Evolutionary conservation across 2,329 filamentous ascomycete genomes (phyloP), one percentile per base, ranked within the genome.

Genomic region (Penicillium paneum): DNA sequence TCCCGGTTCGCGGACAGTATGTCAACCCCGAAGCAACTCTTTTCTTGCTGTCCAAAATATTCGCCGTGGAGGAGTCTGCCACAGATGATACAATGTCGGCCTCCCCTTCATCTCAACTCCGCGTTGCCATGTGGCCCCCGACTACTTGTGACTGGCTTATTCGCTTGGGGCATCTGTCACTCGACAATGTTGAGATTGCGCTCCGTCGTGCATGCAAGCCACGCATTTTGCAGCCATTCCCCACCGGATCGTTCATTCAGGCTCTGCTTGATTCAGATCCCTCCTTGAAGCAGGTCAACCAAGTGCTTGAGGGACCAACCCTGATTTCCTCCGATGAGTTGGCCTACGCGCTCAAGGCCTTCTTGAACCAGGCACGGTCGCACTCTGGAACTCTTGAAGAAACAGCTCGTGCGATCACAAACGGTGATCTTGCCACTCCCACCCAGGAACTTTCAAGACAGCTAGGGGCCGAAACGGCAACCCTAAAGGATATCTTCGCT

Each of bases 111-210:
- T 65, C 62, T 47, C 68, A 61, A 43, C 61, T 75, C 13, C 64
- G 58, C 17, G 61, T 74, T 51, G 62, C 56, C 5, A 56, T 76
- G n/a, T 73, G 74, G 64, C 74, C 75, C 3, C 57, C 63, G 5
- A 57, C 58, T 15, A 75, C 74, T 10, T 74, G 75, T 47, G 57
- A 71, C 31, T 78, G 76, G 75, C 68, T 79, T 12, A 68, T 75
- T 42, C 59, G 67, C 12, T 54, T 69, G 8, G 73, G 75, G 17
- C 67, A 75, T 28, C 53, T 79, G 4, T 74, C 67, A 15, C 52
- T 64, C 8, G 69, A 68, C 45, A 74, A 73, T n/a, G 66, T 78
- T 29, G 69, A 76, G 40, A 68, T 68, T 47, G 74, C 74, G 13
- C 62, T 76, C 31, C 68, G 72, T 29, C 70, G 66, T 10, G 58